Evolutionary conservation across 2,329 filamentous ascomycete genomes (phyloP).

Genomic region (Fusarium aywerte): DNA sequence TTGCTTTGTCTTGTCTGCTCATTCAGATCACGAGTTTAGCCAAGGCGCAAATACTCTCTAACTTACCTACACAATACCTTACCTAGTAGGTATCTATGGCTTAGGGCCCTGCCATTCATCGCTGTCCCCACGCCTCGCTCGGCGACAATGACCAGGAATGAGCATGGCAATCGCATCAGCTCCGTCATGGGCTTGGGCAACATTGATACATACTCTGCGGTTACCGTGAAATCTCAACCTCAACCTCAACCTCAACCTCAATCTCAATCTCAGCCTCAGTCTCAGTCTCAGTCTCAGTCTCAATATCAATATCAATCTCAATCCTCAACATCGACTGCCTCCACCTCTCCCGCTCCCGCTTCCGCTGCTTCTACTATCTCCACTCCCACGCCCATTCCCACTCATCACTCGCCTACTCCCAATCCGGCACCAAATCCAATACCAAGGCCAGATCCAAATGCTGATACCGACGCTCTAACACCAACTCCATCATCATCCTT

Average conservation of each 20-base stretch:
- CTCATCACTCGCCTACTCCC: constrained; percentile 44
- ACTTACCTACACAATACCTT: constrained; percentile 12
- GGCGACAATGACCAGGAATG: constrained; percentile 75
- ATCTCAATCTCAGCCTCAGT: background rate
- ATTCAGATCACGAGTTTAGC: too few species aligned
- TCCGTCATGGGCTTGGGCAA: constrained; percentile 53
- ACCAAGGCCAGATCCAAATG: constrained; percentile 8
- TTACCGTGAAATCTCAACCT: constrained; percentile 64
- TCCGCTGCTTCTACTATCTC: constrained; percentile 47
- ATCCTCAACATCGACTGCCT: constrained; percentile 26
- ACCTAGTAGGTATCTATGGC: constrained; percentile 43
- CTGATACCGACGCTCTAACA: constrained; percentile 20
- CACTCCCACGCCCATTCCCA: constrained; percentile 50
- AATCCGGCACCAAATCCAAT: constrained; percentile 35
- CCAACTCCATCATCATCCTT: constrained; percentile 33
- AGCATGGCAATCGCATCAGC: constrained; percentile 69
- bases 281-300: background rate
- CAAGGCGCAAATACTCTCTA: too few species aligned
- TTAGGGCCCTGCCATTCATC: constrained; percentile 47
- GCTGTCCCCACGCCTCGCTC: constrained; percentile 48
- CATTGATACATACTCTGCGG: constrained; percentile 65
- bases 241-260: background rate
- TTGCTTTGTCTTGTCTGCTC: background rate
- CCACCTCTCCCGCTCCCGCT: constrained; percentile 50
- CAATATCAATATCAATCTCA: constrained; percentile 12